Conservation (phyloP, 2,329 filamentous ascomycete species). For the Paraphaeosphaeria sporulosa region DNA sequence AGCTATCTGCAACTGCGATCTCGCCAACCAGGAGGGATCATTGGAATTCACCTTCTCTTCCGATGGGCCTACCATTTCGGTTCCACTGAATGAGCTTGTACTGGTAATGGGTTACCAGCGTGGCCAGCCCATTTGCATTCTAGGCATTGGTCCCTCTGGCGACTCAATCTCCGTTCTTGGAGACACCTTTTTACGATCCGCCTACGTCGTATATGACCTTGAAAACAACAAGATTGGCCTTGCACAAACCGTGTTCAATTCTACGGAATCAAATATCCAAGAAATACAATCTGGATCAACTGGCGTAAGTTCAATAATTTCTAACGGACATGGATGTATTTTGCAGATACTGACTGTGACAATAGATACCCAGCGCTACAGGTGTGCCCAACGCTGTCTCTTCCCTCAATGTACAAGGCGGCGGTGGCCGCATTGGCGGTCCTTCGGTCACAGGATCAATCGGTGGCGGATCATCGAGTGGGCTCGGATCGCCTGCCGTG, state of each 20-base stretch:
- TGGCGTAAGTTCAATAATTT: constrained; percentile 45
- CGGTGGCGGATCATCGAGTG: constrained; percentile 3
- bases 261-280: constrained; percentile 56
- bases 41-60: constrained; percentile 65
- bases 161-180: constrained; percentile 61
- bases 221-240: constrained; percentile 67
- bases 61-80: constrained; percentile 59
- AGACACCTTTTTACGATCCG: constrained; percentile 69
- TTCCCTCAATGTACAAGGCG: constrained; percentile 52
- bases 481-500: constrained; percentile 21
- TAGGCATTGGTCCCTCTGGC: constrained; percentile 59
- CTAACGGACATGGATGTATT: too few relatives aligned
- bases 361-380: constrained; percentile 56
- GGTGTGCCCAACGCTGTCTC: constrained; percentile 60
- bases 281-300: constrained; percentile 61
- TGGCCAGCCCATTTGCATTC: constrained; percentile 54
- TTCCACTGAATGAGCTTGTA: constrained; percentile 64
- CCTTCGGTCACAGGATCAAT: constrained; percentile 27
- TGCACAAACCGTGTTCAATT: constrained; percentile 68
- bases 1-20: constrained; percentile 62
- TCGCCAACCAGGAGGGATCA: constrained; percentile 57
- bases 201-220: constrained; percentile 70
- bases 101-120: constrained; percentile 56
- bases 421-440: constrained; percentile 53
- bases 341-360: not conserved